Conservation (phyloP, 306 rosid species). For the Abrus pulchellus region DNA sequence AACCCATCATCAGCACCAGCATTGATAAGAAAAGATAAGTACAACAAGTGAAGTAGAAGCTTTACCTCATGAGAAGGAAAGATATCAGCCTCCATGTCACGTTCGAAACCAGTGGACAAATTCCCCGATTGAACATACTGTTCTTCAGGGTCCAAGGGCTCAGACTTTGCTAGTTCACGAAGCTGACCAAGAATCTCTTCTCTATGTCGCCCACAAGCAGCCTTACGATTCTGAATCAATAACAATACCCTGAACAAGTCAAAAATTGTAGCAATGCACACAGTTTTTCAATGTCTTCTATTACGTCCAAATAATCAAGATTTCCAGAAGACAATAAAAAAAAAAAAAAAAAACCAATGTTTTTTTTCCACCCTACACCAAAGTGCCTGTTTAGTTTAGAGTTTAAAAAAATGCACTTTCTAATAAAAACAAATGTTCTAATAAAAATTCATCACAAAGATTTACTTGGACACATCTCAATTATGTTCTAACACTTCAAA, state of each 20-base stretch:
- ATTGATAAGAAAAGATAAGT: conserved; percentile 1
- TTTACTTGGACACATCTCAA: no score
- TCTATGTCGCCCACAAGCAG: conserved; percentile 79
- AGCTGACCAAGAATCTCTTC: conserved; percentile 87
- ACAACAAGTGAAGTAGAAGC: conserved; percentile 13
- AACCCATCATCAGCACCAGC: background rate
- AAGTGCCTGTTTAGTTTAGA: no score
- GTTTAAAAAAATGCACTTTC: no score
- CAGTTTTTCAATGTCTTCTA: conserved; percentile 34
- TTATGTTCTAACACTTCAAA: no score
- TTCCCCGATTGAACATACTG: conserved; percentile 48
- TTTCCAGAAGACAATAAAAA: conserved; percentile 2
- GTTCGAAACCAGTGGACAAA: conserved; percentile 49
- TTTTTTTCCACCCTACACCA: background rate
- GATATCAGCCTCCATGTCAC: conserved; percentile 51
- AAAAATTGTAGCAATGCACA: conserved; percentile 46
- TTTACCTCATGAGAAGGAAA: conserved; percentile 64
- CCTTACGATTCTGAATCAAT: conserved; percentile 82
- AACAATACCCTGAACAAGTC: conserved; percentile 58
- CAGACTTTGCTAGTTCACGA: conserved; percentile 69
- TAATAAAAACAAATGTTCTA: no score
- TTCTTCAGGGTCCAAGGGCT: conserved; percentile 58
- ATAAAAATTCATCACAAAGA: no score
- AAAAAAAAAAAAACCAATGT: background rate
- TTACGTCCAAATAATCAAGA: conserved; percentile 20